Evolutionary conservation across 106 monocot species (phyloP).

Genomic region (Gastrodia elata): DNA sequence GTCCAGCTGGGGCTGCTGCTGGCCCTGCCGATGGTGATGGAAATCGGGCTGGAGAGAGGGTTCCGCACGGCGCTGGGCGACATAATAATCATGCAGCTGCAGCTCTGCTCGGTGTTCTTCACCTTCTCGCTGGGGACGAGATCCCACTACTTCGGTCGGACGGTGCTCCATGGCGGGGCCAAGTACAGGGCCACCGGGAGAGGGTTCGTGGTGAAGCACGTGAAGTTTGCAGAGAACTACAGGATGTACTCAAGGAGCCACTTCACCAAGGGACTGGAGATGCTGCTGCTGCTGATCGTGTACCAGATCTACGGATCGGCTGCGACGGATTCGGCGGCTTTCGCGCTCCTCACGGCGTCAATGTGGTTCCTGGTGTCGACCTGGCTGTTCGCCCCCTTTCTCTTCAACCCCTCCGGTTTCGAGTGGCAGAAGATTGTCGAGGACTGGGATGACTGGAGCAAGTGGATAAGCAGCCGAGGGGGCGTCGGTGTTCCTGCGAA

Average conservation of each 20-base stretch:
- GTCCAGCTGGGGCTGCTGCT: constrained; percentile 85
- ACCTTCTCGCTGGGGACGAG: constrained; percentile 96
- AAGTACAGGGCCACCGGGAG: constrained; percentile 93
- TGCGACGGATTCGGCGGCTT: constrained; percentile 32
- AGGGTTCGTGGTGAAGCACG: constrained; percentile 93
- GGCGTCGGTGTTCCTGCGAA: constrained; percentile 88
- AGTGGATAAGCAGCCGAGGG: constrained; percentile 85
- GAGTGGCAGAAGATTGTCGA: constrained; percentile 99
- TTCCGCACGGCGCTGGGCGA: constrained; percentile 87
- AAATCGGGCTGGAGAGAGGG: constrained; percentile 90
- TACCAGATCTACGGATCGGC: constrained; percentile 67
- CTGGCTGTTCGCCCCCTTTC: constrained; percentile 88
- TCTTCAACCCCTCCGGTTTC: constrained; percentile 95
- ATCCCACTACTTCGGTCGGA: constrained; percentile 88
- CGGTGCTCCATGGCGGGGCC: constrained; percentile 90
- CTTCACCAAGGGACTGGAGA: constrained; percentile 79
- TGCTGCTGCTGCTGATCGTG: constrained; percentile 74
- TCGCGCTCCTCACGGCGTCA: constrained; percentile 60
- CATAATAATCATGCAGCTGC: constrained; percentile 96
- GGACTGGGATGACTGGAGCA: constrained; percentile 94
- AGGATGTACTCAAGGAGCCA: constrained; percentile 98
- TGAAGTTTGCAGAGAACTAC: constrained; percentile 94
- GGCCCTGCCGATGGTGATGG: constrained; percentile 98
- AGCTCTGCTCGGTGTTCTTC: constrained; percentile 94
- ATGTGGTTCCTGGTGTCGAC: constrained; percentile 95